A percentile compares a stretch with the other conserved stretches of the same genome.
Evolutionary conservation across 2,329 filamentous ascomycete species (phyloP).

Genomic region (Fusarium floridanum): DNA sequence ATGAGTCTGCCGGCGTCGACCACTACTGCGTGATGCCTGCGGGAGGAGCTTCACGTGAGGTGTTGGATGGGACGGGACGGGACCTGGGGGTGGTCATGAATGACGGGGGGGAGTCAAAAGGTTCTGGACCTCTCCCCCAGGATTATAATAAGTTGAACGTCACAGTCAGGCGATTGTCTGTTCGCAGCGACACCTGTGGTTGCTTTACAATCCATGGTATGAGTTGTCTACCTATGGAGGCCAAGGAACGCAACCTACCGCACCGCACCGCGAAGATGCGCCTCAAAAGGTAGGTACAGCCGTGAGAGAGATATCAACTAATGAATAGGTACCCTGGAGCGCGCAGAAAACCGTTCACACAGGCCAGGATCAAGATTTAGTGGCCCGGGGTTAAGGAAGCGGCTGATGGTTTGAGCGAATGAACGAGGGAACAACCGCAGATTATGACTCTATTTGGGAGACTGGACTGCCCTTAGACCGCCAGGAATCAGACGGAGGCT

Average conservation of each 20-base stretch:
- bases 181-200: not conserved
- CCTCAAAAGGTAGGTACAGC: not conserved
- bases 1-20: constrained; percentile 3
- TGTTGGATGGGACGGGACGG: not conserved
- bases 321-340: not conserved
- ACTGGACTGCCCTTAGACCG: not conserved
- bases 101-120: not conserved
- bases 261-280: not conserved
- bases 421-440: not conserved
- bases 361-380: not conserved
- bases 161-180: constrained; percentile 9
- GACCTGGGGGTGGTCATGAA: not conserved
- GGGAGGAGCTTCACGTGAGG: constrained; percentile 21
- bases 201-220: not conserved
- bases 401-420: not conserved
- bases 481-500: not conserved
- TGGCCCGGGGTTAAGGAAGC: not conserved
- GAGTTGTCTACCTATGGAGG: too few species aligned
- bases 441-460: constrained; percentile 6
- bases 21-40: constrained; percentile 7
- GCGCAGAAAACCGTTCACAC: not conserved
- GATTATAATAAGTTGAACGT: not conserved
- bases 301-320: not conserved
- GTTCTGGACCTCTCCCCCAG: constrained; percentile 8
- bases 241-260: not conserved